A percentile compares a stretch with the other conserved stretches of the same genome.
phyloP scores from a whole-genome alignment of 108 stramenopile species.

The Conticribra weissflogii region DNA sequence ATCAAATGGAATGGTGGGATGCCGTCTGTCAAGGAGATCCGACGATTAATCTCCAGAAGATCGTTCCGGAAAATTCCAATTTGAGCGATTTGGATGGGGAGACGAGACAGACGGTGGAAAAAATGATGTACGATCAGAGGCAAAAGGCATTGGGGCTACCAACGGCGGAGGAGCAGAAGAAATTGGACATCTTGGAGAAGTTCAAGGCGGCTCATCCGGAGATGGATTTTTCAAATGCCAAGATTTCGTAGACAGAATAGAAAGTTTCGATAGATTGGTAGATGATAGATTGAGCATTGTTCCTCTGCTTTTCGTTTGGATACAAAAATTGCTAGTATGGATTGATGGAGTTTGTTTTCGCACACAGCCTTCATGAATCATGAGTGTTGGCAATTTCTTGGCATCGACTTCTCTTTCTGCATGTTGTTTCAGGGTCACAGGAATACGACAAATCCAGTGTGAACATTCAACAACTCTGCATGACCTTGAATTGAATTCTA shows the following conservation, averaged over 20 bases:
- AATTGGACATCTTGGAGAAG: conserved; percentile 89
- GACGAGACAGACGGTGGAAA: conserved; percentile 98
- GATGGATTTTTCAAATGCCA: conserved; percentile 96
- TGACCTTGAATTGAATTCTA: no score
- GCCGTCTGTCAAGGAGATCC: conserved; percentile 88
- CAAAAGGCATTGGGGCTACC: conserved; percentile 98
- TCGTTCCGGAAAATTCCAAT: conserved; percentile 96
- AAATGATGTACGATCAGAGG: conserved; percentile 99
- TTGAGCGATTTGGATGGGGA: conserved; percentile 97
- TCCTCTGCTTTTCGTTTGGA: no score
- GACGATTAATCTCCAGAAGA: conserved; percentile 94
- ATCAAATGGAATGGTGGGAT: conserved; percentile 99
- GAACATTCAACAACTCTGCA: no score
- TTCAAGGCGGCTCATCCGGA: conserved; percentile 98
- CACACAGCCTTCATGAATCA: no score
- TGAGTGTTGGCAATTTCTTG: no score
- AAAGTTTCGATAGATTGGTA: no score
- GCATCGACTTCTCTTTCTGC: no score
- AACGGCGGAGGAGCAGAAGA: conserved; percentile 96
- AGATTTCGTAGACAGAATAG: conserved; percentile 72
- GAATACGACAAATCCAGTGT: no score
- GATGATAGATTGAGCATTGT: no score
- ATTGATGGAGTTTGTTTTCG: no score
- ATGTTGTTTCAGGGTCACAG: no score
- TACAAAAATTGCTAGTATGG: no score